Conservation (phyloP, 768 basidiomycete genomes). For the Serendipita sp. region DNA sequence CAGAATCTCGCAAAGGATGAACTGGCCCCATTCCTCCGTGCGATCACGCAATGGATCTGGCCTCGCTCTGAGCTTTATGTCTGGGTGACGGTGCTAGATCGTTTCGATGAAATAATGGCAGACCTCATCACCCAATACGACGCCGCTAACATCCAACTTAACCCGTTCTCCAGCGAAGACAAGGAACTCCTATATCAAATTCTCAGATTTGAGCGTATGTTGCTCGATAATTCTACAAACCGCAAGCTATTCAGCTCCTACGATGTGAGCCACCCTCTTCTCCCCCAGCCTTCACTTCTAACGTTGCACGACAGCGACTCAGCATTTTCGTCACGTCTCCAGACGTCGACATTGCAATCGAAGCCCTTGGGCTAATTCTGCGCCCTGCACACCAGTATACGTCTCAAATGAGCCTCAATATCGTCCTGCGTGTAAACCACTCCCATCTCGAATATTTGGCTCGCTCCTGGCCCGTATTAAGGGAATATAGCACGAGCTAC, state of each 20-base stretch:
- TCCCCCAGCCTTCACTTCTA: conserved; percentile 7
- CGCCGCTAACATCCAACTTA: conserved; percentile 68
- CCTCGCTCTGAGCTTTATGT: conserved; percentile 91
- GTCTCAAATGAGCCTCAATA: conserved; percentile 66
- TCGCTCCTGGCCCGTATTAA: conserved; percentile 68
- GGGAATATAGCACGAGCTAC: conserved; percentile 65
- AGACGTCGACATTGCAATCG: conserved; percentile 75
- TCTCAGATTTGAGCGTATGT: conserved; percentile 70
- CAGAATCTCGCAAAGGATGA: conserved; percentile 52
- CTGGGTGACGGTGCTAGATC: conserved; percentile 93
- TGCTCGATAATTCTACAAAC: conserved; percentile 96
- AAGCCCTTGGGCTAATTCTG: conserved; percentile 70
- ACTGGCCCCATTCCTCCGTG: conserved; percentile 46
- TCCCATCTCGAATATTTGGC: conserved; percentile 68
- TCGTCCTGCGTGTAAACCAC: conserved; percentile 66
- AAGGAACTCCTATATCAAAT: conserved; percentile 69
- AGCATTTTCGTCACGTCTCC: conserved; percentile 76
- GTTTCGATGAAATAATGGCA: conserved; percentile 81
- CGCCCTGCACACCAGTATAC: conserved; percentile 94
- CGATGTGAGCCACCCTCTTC: conserved; percentile 51
- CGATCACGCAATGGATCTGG: conserved; percentile 79
- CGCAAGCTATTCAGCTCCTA: conserved; percentile 92
- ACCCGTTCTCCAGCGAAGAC: conserved; percentile 55
- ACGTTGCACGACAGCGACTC: conserved; percentile 45
- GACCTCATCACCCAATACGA: conserved; percentile 70